Percentiles rank a stretch among this genome's conserved stretches.
Evolutionary conservation across 2,329 filamentous ascomycete genomes (phyloP).

Genomic region (Xylariomycetidae sp.): DNA sequence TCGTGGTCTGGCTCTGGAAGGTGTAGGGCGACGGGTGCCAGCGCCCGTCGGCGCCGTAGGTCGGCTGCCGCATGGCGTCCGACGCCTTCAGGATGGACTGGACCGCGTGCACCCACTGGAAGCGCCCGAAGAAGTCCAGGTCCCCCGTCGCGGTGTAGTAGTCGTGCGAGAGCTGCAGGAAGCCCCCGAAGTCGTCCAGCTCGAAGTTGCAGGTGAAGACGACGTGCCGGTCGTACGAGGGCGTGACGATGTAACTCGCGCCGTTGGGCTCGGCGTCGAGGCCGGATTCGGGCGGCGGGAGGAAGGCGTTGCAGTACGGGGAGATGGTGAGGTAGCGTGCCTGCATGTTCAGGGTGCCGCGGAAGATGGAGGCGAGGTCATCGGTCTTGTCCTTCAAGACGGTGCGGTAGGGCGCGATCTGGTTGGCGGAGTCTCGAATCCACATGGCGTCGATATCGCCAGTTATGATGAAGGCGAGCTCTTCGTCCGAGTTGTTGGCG

Average conservation of each 20-base stretch:
- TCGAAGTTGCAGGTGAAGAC: conserved; percentile 98
- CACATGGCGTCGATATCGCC: conserved; percentile 85
- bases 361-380: conserved; percentile 61
- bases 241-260: conserved; percentile 52
- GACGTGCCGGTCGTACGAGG: conserved; percentile 58
- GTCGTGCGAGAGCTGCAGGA: conserved; percentile 73
- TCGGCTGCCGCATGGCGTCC: conserved; percentile 64
- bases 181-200: conserved; percentile 82
- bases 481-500: conserved; percentile 35
- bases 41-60: conserved; percentile 32
- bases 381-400: conserved; percentile 51
- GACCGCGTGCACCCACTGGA: conserved; percentile 67
- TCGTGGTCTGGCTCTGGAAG: conserved; percentile 67
- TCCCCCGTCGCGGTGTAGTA: conserved; percentile 73
- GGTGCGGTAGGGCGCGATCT: conserved; percentile 63
- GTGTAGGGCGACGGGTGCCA: conserved; percentile 49
- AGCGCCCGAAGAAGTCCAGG: conserved; percentile 64
- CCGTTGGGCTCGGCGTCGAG: conserved; percentile 53
- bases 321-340: conserved; percentile 59
- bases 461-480: conserved; percentile 72
- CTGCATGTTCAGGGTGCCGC: conserved; percentile 67
- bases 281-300: conserved; percentile 71
- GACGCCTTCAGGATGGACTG: conserved; percentile 64
- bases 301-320: conserved; percentile 88
- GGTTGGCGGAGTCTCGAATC: conserved; percentile 77